phyloP scores from a whole-genome alignment of 306 rosid genomes.

The Prunus fruticosa region DNA sequence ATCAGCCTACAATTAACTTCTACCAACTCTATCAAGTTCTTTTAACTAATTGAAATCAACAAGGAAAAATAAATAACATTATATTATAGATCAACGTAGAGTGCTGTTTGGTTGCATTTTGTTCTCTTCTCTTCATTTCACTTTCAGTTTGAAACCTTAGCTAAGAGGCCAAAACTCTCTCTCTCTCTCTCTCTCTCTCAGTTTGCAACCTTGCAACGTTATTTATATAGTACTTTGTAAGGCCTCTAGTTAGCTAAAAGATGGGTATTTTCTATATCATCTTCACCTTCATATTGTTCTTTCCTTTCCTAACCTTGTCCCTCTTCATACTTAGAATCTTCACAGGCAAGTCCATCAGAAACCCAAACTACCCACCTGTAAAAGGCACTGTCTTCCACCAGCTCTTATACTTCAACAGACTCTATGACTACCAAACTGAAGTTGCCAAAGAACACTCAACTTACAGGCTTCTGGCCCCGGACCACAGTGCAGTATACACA shows the following conservation, averaged over 20 bases:
- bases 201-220: not conserved
- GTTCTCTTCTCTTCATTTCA: not conserved
- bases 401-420: constrained; percentile 5
- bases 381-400: constrained; percentile 18
- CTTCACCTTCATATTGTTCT: constrained; percentile 28
- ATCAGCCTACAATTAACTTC: too few species aligned
- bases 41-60: too few species aligned
- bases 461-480: constrained; percentile 11
- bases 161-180: too few species aligned
- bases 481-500: constrained; percentile 8
- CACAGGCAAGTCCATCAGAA: constrained; percentile 50
- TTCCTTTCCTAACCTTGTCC: constrained; percentile 25
- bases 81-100: not conserved
- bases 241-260: not conserved
- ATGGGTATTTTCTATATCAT: constrained; percentile 38
- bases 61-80: too few species aligned
- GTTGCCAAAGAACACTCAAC: constrained; percentile 11
- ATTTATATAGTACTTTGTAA: not conserved
- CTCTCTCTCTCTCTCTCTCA: not conserved
- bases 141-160: not conserved
- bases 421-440: constrained; percentile 7
- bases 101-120: too few species aligned
- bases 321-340: constrained; percentile 28
- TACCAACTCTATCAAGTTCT: too few species aligned
- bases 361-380: constrained; percentile 34